Base-by-base conservation (phyloP, 2,329 filamentous ascomycete species). In the Chrysosporium keratinophilum region DNA sequence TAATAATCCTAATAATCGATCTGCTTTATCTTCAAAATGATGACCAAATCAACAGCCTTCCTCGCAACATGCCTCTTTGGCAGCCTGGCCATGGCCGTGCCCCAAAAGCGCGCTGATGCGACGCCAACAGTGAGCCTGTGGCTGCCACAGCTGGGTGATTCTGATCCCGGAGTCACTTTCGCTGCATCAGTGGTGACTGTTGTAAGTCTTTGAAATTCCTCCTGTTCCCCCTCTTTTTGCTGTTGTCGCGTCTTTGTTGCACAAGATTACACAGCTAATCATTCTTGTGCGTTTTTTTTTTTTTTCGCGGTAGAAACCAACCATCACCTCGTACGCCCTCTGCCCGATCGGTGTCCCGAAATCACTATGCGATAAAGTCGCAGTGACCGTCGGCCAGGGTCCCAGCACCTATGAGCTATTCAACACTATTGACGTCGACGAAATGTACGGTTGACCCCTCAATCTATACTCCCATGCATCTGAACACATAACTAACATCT, bases 51-150 rank as follows among this genome's bases (percentile, higher is more conserved):
- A 7, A 52, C 34, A n/a, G 10, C 50, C 4, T 15, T 52, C 5
- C 33, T 52, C 15, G 31, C 50, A 2, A 33, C 41, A 12, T 52
- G 40, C 11, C 41, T 44, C 33, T 46, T 52, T 19, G 33, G 41
- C 19, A 42, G 17, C 40, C 39, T 52, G 17, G 20, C 50, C 39
- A 11, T 23, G 15, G 50, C 50, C 17, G 17, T 14, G 6, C 50
- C 31, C 9, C 31, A 52, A 15, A 44, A 37, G n/a, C 41, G 35
- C 15, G 37, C 40, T 33, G 42, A 28, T 7, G 6, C 50, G 17
- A 40, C 50, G 5, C 50, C 50, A 7, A 52, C 42, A 31, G 41
- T 46, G 14, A 45, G 20, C 40, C 11, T 52, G 12, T 52, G 50
- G 50, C 17, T 46, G 5, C 41, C 50, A 12, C 28, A 52, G 28